Percentiles rank a stretch among this genome's conserved stretches.
Evolutionary conservation across 176 grass and related monocot species (phyloP).

Genomic region (Avena sativa): DNA sequence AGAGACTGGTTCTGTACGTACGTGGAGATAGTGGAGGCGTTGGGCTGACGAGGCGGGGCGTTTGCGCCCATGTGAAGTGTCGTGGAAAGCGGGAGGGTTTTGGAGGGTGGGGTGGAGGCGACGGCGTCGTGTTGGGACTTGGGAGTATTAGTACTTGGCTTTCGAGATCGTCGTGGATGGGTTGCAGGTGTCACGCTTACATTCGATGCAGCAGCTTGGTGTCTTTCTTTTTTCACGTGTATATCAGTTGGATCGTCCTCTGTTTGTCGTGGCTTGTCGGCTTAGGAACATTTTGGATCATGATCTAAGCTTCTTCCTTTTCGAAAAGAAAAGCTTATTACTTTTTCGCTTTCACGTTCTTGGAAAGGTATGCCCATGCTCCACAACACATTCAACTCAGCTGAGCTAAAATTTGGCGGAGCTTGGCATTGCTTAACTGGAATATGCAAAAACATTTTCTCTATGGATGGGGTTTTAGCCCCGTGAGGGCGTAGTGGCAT

Average conservation of each 20-base stretch:
- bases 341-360: background rate
- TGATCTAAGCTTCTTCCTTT: background rate
- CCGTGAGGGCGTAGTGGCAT: too few relatives aligned
- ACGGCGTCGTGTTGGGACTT: conserved; percentile 37
- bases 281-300: background rate
- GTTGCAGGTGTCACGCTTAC: background rate
- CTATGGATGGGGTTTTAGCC: too few relatives aligned
- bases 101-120: conserved; percentile 31
- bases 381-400: background rate
- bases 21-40: conserved; percentile 42
- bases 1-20: background rate
- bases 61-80: conserved; percentile 67
- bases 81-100: conserved; percentile 52
- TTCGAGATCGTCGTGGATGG: background rate
- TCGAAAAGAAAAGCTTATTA: background rate
- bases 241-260: background rate
- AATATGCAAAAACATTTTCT: too few relatives aligned
- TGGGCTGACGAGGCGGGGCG: conserved; percentile 43
- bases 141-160: conserved; percentile 22
- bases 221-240: background rate
- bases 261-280: background rate
- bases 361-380: background rate
- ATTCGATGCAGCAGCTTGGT: background rate
- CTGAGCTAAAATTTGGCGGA: background rate
- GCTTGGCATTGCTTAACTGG: background rate